Evolutionary conservation across 108 stramenopile genomes (phyloP).

Genomic region (Epithemia pelagica): DNA sequence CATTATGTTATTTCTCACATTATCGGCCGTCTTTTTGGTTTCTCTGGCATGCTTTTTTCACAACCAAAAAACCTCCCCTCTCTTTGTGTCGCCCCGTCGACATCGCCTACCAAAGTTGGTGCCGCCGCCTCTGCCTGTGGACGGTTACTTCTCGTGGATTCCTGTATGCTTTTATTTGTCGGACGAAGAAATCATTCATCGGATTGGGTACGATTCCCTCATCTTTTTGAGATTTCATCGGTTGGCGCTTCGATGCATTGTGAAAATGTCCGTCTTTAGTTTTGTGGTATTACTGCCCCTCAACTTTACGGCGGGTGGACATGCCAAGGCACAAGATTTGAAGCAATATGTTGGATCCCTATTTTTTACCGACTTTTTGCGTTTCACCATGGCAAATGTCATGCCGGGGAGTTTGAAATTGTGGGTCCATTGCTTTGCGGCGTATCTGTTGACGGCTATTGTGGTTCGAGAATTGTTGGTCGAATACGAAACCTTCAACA

Average conservation of each 20-base stretch:
- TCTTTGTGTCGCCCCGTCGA: slow-evolving; percentile 76
- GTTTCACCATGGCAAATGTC: slow-evolving; percentile 89
- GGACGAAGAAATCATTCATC: slow-evolving; percentile 85
- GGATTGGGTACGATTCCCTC: slow-evolving; percentile 84
- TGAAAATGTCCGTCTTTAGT: slow-evolving; percentile 84
- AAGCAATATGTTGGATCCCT: slow-evolving; percentile 65
- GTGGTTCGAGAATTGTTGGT: slow-evolving; percentile 70
- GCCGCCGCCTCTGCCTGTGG: slow-evolving; percentile 76
- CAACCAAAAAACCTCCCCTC: slow-evolving; percentile 78
- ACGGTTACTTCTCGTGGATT: slow-evolving; percentile 41
- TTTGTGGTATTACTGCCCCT: slow-evolving; percentile 79
- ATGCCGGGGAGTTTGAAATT: slow-evolving; percentile 54
- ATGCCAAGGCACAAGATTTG: slow-evolving; percentile 61
- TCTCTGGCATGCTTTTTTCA: slow-evolving; percentile 84
- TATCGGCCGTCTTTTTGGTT: slow-evolving; percentile 52
- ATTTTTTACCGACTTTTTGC: slow-evolving; percentile 74
- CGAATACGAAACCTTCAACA: slow-evolving; percentile 82
- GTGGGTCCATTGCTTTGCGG: slow-evolving; percentile 88
- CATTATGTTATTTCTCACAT: slow-evolving; percentile 52
- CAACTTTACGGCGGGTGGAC: slow-evolving; percentile 79
- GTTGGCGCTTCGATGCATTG: slow-evolving; percentile 76
- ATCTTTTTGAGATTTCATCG: slow-evolving; percentile 86
- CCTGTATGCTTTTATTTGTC: slow-evolving; percentile 71
- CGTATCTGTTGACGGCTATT: slow-evolving; percentile 78
- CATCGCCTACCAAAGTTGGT: slow-evolving; percentile 81